Evolutionary conservation across 2,329 filamentous ascomycete genomes (phyloP).

Genomic region (Aspergillus sp.): DNA sequence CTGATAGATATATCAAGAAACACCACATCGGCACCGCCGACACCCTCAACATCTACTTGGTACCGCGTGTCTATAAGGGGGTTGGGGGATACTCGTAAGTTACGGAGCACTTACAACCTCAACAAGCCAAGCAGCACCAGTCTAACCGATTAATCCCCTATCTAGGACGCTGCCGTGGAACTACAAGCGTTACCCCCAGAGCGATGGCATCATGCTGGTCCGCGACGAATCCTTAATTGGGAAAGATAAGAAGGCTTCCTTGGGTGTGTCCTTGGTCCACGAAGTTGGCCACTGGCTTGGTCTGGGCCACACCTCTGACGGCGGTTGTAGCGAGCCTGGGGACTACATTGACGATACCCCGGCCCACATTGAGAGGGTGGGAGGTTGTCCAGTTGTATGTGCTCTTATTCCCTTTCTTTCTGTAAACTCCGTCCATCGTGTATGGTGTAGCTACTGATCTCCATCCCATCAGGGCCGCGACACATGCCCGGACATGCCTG

Average conservation of each 20-base stretch:
- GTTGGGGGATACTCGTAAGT: too few relatives aligned
- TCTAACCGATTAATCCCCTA: too few relatives aligned
- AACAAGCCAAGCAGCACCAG: too few relatives aligned
- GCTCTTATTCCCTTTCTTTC: not conserved
- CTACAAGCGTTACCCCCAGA: too few relatives aligned
- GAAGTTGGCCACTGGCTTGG: slow-evolving; percentile 1
- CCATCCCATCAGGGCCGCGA: not conserved
- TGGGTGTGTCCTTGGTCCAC: not conserved
- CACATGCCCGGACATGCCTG: not conserved
- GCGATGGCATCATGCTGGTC: not conserved
- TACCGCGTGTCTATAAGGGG: too few relatives aligned
- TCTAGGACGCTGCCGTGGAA: too few relatives aligned
- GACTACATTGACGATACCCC: not conserved
- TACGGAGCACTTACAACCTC: too few relatives aligned
- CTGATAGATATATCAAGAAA: too few relatives aligned
- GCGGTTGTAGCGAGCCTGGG: not conserved
- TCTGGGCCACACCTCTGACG: not conserved
- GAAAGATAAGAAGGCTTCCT: not conserved
- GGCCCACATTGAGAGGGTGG: not conserved
- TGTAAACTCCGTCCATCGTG: not conserved
- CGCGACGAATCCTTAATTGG: not conserved
- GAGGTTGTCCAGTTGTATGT: not conserved
- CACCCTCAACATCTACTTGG: too few relatives aligned
- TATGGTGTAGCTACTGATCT: too few relatives aligned
- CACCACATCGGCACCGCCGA: too few relatives aligned